Evolutionary conservation across 192 early-diverging fungal species (phyloP).

Genomic region (Podila minutissima): DNA sequence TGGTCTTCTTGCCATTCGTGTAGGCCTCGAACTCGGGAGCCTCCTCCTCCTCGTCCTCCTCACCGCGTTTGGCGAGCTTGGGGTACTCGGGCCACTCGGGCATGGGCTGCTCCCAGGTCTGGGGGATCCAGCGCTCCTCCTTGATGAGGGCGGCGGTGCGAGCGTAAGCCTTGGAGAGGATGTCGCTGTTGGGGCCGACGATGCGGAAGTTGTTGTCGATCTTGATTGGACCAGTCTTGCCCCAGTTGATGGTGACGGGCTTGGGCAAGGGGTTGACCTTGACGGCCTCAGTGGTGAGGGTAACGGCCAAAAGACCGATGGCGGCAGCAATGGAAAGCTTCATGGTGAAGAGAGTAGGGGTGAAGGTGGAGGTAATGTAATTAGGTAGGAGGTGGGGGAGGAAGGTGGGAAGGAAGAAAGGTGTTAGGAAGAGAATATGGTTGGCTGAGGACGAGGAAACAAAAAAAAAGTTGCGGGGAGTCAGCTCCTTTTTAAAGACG

Average conservation of each 20-base stretch:
- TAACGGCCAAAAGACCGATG: conserved; percentile 50
- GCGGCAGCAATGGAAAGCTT: conserved; percentile 46
- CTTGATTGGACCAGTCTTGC: conserved; percentile 35
- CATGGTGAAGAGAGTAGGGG: conserved; percentile 2
- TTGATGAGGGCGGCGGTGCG: conserved; percentile 63
- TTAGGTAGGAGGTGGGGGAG: background rate
- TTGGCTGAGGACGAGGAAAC: conserved; percentile 9
- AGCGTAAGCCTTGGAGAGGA: conserved; percentile 56
- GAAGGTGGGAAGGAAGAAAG: background rate
- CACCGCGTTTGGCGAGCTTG: conserved; percentile 25
- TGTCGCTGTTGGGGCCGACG: conserved; percentile 23
- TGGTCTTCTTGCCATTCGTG: background rate
- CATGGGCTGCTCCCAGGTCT: conserved; percentile 45
- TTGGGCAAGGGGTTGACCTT: conserved; percentile 55
- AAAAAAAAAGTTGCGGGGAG: background rate
- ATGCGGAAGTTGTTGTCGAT: conserved; percentile 37
- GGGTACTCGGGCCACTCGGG: conserved; percentile 49
- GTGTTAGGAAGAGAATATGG: conserved; percentile 1
- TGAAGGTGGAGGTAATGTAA: background rate
- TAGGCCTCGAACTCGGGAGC: background rate
- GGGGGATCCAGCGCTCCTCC: conserved; percentile 59
- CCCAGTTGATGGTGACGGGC: conserved; percentile 49
- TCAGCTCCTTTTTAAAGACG: background rate
- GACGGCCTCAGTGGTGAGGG: conserved; percentile 42
- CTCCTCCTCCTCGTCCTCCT: conserved; percentile 6